Conservation (phyloP, 352 stramenopile genomes). For the Globisporangium ultimum region DNA sequence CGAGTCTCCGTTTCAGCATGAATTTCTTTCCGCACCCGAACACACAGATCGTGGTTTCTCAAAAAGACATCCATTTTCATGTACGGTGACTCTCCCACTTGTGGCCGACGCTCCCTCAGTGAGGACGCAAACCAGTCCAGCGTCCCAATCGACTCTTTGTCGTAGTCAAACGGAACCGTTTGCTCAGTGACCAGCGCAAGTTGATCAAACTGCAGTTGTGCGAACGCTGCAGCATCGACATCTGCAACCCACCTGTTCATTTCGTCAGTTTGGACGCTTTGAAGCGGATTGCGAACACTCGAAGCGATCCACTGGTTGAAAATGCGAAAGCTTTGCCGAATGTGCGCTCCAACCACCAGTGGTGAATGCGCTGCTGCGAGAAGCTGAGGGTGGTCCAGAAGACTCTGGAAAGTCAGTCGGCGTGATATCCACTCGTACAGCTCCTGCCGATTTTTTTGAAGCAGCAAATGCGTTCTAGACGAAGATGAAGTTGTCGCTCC, state of each 20-base stretch:
- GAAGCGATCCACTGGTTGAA: conserved; percentile 56
- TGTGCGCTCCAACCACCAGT: conserved; percentile 33
- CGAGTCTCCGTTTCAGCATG: conserved; percentile 24
- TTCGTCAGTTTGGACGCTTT: conserved; percentile 17
- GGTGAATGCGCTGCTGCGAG: conserved; percentile 33
- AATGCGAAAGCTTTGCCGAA: conserved; percentile 47
- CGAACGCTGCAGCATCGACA: conserved; percentile 37
- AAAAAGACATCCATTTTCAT: conserved; percentile 42
- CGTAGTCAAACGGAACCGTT: conserved; percentile 23
- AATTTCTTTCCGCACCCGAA: conserved; percentile 31
- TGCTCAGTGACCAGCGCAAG: conserved; percentile 32
- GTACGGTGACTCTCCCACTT: conserved; percentile 6
- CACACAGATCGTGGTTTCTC: conserved; percentile 35
- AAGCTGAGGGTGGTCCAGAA: conserved; percentile 52
- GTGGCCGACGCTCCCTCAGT: not conserved
- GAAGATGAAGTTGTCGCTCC: not conserved
- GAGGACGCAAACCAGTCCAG: conserved; percentile 24
- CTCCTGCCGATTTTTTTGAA: conserved; percentile 32
- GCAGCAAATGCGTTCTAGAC: conserved; percentile 19
- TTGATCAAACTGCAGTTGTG: conserved; percentile 55
- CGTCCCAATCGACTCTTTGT: conserved; percentile 28
- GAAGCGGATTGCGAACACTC: conserved; percentile 42
- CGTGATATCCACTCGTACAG: conserved; percentile 54
- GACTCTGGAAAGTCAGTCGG: conserved; percentile 52
- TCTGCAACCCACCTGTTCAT: conserved; percentile 23